phyloP scores from a whole-genome alignment of 345 rosid species.

The Kandelia obovata region DNA sequence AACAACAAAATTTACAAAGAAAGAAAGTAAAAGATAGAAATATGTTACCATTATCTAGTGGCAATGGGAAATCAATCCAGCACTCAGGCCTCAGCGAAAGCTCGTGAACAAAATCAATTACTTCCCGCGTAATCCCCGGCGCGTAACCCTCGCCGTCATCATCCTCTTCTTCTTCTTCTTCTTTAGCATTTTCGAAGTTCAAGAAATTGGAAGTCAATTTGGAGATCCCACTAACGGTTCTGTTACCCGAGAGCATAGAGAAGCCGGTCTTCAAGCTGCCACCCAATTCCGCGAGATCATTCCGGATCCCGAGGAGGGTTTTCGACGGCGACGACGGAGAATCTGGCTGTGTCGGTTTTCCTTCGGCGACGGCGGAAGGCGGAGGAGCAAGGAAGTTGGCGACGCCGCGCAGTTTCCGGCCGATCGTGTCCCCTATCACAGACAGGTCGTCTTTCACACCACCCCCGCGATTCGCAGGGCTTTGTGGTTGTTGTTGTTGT shows the following conservation, averaged over 20 bases:
- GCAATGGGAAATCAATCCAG: slow-evolving; percentile 66
- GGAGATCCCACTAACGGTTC: slow-evolving; percentile 1
- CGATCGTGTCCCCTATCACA: slow-evolving; percentile 39
- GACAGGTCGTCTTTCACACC: slow-evolving; percentile 42
- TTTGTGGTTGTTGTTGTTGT: not conserved
- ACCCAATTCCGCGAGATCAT: slow-evolving; percentile 65
- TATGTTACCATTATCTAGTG: slow-evolving; percentile 42
- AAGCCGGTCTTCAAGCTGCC: slow-evolving; percentile 58
- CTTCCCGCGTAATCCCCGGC: slow-evolving; percentile 52
- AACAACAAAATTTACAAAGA: no score
- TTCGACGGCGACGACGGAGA: slow-evolving; percentile 24
- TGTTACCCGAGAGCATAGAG: slow-evolving; percentile 39
- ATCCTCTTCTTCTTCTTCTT: slow-evolving; percentile 7
- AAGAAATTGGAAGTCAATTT: slow-evolving; percentile 46
- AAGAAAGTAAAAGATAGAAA: not conserved
- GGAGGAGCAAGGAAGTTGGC: slow-evolving; percentile 65
- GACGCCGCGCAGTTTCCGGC: slow-evolving; percentile 57
- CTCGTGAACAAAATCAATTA: slow-evolving; percentile 48
- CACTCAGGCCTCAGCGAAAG: slow-evolving; percentile 50
- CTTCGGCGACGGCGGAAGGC: slow-evolving; percentile 5
- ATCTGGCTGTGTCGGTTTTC: slow-evolving; percentile 12
- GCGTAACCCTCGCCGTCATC: slow-evolving; percentile 29
- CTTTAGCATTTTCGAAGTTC: not conserved
- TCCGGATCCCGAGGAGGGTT: slow-evolving; percentile 51
- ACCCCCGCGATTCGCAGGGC: not conserved